Percentiles rank a stretch among this genome's conserved stretches.
Evolutionary conservation across 306 rosid genomes (phyloP).

Genomic region (Quercus dentata): DNA sequence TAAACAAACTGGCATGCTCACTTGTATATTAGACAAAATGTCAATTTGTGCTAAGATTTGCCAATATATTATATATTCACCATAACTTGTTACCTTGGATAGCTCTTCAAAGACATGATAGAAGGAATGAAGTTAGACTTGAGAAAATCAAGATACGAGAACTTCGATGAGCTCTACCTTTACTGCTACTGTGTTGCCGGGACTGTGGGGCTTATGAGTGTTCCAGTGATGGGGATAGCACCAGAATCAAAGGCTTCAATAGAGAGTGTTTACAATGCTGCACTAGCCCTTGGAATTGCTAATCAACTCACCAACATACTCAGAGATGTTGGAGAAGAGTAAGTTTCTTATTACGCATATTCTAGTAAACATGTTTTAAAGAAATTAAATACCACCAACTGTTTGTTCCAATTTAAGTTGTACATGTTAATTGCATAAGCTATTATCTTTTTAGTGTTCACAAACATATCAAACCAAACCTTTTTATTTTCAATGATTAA

Average conservation of each 20-base stretch:
- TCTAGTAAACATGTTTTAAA: too few species aligned
- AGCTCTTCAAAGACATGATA: conserved; percentile 59
- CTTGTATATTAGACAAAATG: too few species aligned
- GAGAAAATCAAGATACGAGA: conserved; percentile 45
- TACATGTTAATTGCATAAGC: too few species aligned
- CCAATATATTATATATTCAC: too few species aligned
- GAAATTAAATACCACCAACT: too few species aligned
- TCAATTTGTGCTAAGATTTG: too few species aligned
- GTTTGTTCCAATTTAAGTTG: too few species aligned
- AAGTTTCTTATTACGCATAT: conserved; percentile 7
- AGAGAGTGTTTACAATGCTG: conserved; percentile 54
- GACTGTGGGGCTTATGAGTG: conserved; percentile 60
- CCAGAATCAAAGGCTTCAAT: conserved; percentile 40
- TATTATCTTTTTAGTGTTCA: too few species aligned
- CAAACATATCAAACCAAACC: too few species aligned
- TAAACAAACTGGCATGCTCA: too few species aligned
- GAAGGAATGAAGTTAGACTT: conserved; percentile 63
- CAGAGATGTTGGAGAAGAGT: conserved; percentile 68
- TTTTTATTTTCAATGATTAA: too few species aligned
- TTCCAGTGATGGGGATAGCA: conserved; percentile 58
- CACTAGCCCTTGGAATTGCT: conserved; percentile 58
- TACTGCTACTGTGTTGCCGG: conserved; percentile 65
- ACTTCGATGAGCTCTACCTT: conserved; percentile 52
- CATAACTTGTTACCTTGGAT: background rate
- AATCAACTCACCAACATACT: conserved; percentile 60